Base-by-base conservation (phyloP, 2,329 filamentous ascomycete species). In the Phialocephala subalpina region DNA sequence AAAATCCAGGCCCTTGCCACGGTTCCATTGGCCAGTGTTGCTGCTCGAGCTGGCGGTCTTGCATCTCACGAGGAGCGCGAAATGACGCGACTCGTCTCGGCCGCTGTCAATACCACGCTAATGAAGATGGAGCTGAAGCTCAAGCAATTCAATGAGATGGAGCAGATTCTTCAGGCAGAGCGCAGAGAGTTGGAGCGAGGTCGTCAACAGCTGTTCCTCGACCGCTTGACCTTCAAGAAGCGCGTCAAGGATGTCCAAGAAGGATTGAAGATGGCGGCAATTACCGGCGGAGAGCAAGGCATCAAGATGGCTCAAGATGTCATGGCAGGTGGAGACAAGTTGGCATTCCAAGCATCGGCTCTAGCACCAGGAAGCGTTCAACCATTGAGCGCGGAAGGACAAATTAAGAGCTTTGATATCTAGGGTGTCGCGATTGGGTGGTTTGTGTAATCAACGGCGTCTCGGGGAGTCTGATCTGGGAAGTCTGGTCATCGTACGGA, bases 11-110 rank as follows among this genome's bases (percentile, higher is more conserved):
- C 83, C 3, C 78, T 93, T 59, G 88, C 93, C 7, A 94, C 90
- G 35, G 90, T 97, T 64, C 93, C 94, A 1, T 86, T 99, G 58
- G 94, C 93, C 20, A 87, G 94, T 9, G 91, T 95, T 68, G 94
- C 94, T 14, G 94, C 93, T 1, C 92, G 96, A 67, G 88, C 94
- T 1, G 91, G 92, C 8, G 96, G 91, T 3, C 88, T 99, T 38
- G 94, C 95, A 33, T 97, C 95, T 2, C 94, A 98, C 73, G 95
- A 98, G 79, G 96, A 99, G 79, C 92, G 97, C 65, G 94, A 97
- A 80, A 96, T 98, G 88, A 97, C 94, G 22, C 92, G 94, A 18
- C 88, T 98, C 56, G 93, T 99, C 11, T 95, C 94, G 2, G 92
- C 94, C 6, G 93, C 94, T 0, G 93, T 97, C 60, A 99, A 99